Conservation (phyloP, 2,329 filamentous ascomycete genomes). For the Epichloe sp. region DNA sequence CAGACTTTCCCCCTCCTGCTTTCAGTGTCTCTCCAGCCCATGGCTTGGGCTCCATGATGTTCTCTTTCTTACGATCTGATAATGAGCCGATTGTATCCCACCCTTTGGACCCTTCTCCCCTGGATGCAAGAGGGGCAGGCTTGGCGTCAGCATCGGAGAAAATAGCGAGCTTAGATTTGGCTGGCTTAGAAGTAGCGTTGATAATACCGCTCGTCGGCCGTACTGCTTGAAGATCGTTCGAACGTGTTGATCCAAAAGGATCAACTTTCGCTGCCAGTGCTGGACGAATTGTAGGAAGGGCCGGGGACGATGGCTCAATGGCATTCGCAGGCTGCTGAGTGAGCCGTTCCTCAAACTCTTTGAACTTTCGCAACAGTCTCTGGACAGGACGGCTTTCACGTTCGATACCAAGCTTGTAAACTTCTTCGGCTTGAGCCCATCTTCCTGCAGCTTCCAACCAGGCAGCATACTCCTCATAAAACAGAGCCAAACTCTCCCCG, state of each 20-base stretch:
- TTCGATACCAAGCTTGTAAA: conserved; percentile 82
- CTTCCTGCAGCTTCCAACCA: conserved; percentile 78
- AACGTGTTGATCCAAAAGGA: conserved; percentile 53
- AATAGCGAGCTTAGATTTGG: conserved; percentile 73
- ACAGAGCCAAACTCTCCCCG: conserved; percentile 76
- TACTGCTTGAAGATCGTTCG: conserved; percentile 53
- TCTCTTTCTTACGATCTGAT: conserved; percentile 87
- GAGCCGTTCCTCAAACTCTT: conserved; percentile 72
- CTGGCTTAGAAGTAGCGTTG: conserved; percentile 45
- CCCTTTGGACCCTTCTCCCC: conserved; percentile 49
- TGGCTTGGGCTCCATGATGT: conserved; percentile 69
- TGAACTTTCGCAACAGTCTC: conserved; percentile 76
- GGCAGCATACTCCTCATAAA: conserved; percentile 91
- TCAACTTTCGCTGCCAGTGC: conserved; percentile 78
- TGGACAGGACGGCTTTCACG: conserved; percentile 72
- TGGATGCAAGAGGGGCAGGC: conserved; percentile 41
- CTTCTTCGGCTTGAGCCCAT: conserved; percentile 86
- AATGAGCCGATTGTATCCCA: conserved; percentile 90
- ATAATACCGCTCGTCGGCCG: conserved; percentile 33
- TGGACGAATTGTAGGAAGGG: conserved; percentile 68
- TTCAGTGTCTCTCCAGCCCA: conserved; percentile 89
- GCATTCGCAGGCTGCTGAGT: conserved; percentile 49
- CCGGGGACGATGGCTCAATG: conserved; percentile 71
- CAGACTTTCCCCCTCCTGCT: conserved; percentile 71
- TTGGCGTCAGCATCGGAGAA: conserved; percentile 67